phyloP scores from a whole-genome alignment of 2,329 filamentous ascomycete species.

The Hypomyces rosellus region DNA sequence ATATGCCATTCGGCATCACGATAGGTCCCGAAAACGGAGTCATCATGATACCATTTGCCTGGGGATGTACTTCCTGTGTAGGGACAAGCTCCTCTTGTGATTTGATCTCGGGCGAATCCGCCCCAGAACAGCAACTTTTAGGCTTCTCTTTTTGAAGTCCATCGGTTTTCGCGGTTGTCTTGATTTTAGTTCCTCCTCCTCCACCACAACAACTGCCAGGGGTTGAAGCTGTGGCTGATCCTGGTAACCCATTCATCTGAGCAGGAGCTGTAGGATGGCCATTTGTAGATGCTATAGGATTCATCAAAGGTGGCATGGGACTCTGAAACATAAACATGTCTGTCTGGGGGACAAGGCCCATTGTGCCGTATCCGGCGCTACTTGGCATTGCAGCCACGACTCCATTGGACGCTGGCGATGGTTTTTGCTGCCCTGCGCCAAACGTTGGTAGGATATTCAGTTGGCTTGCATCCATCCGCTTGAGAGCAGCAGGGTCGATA shows the following conservation, averaged over 20 bases:
- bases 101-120: constrained; percentile 17
- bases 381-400: constrained; percentile 15
- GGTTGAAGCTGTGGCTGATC: constrained; percentile 1
- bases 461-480: constrained; percentile 47
- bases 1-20: constrained; percentile 33
- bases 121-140: constrained; percentile 25
- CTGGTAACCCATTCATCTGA: constrained; percentile 16
- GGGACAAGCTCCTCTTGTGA: constrained; percentile 16
- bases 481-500: constrained; percentile 42
- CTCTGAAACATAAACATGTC: constrained; percentile 28
- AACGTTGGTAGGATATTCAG: constrained; percentile 41
- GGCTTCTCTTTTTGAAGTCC: constrained; percentile 14
- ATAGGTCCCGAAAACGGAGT: constrained; percentile 30
- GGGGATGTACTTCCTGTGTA: constrained; percentile 14
- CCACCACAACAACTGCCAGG: constrained; percentile 20
- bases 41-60: constrained; percentile 27
- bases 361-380: constrained; percentile 21
- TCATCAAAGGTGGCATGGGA: constrained; percentile 21
- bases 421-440: constrained; percentile 21
- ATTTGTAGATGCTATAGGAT: constrained; percentile 13
- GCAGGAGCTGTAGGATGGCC: constrained; percentile 14
- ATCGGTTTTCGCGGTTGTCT: constrained; percentile 13
- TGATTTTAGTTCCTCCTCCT: constrained; percentile 8
- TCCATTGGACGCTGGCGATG: constrained; percentile 18
- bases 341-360: constrained; percentile 22